Conservation (phyloP, 805 yeast genomes). For the Starmerella vitae region DNA sequence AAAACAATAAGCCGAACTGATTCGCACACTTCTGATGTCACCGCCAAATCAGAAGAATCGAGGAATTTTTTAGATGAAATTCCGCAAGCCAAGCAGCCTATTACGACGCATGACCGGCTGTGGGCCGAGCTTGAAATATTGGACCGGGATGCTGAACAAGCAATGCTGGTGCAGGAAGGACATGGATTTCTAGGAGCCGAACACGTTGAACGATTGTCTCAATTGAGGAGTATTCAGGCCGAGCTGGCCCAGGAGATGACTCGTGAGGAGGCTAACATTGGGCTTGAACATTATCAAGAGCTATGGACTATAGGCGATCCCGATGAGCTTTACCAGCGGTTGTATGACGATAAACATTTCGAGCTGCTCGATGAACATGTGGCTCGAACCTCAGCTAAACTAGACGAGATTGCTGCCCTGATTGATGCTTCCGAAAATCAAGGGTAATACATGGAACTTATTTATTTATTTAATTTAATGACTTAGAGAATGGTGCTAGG, state of each 20-base stretch:
- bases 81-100: slow-evolving; percentile 43
- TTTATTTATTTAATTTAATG: background rate
- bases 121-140: slow-evolving; percentile 83
- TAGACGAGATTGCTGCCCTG: slow-evolving; percentile 39
- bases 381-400: slow-evolving; percentile 34
- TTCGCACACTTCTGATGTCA: too few relatives aligned
- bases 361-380: slow-evolving; percentile 39
- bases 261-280: slow-evolving; percentile 22
- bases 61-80: slow-evolving; percentile 32
- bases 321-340: slow-evolving; percentile 25
- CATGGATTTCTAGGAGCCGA: slow-evolving; percentile 30
- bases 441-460: background rate
- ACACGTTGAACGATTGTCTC: slow-evolving; percentile 39
- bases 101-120: slow-evolving; percentile 56
- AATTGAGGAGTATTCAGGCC: slow-evolving; percentile 45
- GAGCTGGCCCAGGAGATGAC: slow-evolving; percentile 34
- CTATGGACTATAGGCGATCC: slow-evolving; percentile 21
- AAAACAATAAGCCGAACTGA: too few relatives aligned
- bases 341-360: slow-evolving; percentile 41
- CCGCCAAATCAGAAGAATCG: too few relatives aligned
- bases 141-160: slow-evolving; percentile 59
- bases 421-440: slow-evolving; percentile 24
- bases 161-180: slow-evolving; percentile 27
- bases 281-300: slow-evolving; percentile 26
- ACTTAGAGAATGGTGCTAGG: slow-evolving; percentile 15